Conservation (phyloP, 371 early-diverging fungal species). For the Lichtheimia ramosa region DNA sequence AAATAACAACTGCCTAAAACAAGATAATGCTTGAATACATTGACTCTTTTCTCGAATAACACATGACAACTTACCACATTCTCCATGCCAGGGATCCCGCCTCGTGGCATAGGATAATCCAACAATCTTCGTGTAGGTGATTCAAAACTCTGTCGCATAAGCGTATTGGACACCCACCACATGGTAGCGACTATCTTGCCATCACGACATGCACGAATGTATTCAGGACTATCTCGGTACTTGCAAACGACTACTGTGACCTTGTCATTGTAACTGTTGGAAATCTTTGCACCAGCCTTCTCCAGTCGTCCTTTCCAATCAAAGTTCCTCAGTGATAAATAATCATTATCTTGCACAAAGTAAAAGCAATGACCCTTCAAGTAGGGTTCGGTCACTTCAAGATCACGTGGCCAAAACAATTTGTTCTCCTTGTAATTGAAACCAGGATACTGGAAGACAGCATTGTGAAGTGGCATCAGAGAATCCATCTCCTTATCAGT, state of each 20-base stretch:
- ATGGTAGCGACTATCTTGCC: constrained; percentile 67
- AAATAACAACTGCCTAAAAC: constrained; percentile 55
- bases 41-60: too few relatives aligned
- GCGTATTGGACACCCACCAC: constrained; percentile 58
- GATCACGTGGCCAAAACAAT: constrained; percentile 11
- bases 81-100: constrained; percentile 51
- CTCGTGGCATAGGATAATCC: constrained; percentile 60
- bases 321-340: constrained; percentile 16
- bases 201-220: constrained; percentile 57
- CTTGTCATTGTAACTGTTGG: constrained; percentile 23
- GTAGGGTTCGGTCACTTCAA: background rate
- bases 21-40: background rate
- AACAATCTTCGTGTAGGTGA: constrained; percentile 47
- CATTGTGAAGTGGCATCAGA: background rate
- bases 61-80: constrained; percentile 27
- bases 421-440: background rate
- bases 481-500: background rate
- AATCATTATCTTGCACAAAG: constrained; percentile 21
- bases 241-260: constrained; percentile 64
- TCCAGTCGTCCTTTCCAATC: constrained; percentile 38
- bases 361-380: constrained; percentile 24
- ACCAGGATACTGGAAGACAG: constrained; percentile 14
- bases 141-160: constrained; percentile 28
- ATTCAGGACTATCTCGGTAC: constrained; percentile 52
- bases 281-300: constrained; percentile 57